Evolutionary conservation across 768 basidiomycete species (phyloP).

Genomic region (Rhodotorula sphaerocarpa): DNA sequence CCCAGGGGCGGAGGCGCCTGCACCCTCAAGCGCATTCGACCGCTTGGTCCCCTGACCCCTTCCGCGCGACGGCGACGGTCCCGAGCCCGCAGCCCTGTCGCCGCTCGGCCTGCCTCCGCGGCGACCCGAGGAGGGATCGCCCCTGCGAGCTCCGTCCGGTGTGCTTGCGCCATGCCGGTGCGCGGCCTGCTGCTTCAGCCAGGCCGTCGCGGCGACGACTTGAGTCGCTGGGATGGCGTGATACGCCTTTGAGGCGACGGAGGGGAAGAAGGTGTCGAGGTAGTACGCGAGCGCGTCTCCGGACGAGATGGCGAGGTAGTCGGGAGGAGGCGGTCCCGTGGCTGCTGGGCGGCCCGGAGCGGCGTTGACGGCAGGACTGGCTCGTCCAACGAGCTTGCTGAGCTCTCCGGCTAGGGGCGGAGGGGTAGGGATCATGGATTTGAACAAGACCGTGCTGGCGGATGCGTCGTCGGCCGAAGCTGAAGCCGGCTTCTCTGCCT

Average conservation of each 20-base stretch:
- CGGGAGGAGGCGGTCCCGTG: not conserved
- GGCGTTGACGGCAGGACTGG: not conserved
- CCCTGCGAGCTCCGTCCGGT: too few species aligned
- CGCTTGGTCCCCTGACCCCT: too few species aligned
- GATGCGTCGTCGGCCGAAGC: not conserved
- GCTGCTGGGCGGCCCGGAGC: too few species aligned
- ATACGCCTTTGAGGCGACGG: not conserved
- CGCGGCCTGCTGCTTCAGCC: conserved; percentile 10
- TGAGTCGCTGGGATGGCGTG: not conserved
- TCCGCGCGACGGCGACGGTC: too few species aligned
- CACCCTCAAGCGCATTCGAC: too few species aligned
- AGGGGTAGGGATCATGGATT: not conserved
- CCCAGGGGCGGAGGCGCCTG: too few species aligned
- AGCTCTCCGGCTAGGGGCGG: conserved; percentile 5
- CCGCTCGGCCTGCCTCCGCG: too few species aligned
- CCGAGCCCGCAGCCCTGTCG: too few species aligned
- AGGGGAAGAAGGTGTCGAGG: conserved; percentile 22
- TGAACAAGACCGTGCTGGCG: conserved; percentile 4
- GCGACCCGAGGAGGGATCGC: too few species aligned
- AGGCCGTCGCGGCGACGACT: conserved; percentile 8
- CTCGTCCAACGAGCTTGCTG: not conserved
- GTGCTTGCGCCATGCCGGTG: too few species aligned
- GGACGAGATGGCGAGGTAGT: conserved; percentile 25
- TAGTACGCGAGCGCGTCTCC: conserved; percentile 23
- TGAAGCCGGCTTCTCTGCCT: not conserved